These are phyloP conservation scores for Detonula confervacea DNA, from an alignment of 352 stramenopile species.

Conservation along the genomic window DNA sequence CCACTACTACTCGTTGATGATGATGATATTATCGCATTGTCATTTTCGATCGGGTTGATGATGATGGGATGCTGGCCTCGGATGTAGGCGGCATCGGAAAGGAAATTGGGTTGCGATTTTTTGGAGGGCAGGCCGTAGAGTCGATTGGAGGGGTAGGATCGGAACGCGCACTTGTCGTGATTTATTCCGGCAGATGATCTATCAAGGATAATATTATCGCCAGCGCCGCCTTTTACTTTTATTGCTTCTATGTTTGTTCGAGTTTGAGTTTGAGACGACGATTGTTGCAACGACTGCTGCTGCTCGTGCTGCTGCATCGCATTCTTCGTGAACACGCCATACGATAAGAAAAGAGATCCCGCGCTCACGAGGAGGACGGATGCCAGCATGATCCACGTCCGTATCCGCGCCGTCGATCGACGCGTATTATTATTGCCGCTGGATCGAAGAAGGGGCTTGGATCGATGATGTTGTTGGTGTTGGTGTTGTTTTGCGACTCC, in stretches of 20 bases:
- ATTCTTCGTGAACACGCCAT: not conserved
- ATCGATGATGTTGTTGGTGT: too few relatives aligned
- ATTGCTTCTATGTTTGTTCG: not conserved
- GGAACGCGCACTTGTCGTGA: conserved; percentile 64
- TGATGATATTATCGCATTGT: not conserved
- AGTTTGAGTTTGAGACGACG: not conserved
- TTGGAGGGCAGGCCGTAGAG: conserved; percentile 59
- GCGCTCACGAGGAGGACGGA: not conserved
- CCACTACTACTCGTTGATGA: not conserved
- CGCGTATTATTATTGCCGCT: too few relatives aligned
- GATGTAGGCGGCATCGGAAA: conserved; percentile 73
- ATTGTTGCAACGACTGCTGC: not conserved
- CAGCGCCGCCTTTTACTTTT: not conserved
- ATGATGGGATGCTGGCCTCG: conserved; percentile 72
- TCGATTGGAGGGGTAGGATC: conserved; percentile 70
- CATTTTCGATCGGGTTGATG: conserved; percentile 36
- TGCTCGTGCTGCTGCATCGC: not conserved
- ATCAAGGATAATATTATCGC: not conserved
- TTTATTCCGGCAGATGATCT: conserved; percentile 1
- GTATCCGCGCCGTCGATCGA: not conserved
- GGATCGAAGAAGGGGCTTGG: too few relatives aligned
- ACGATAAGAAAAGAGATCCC: not conserved
- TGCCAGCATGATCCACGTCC: not conserved
- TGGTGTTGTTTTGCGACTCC: too few relatives aligned
- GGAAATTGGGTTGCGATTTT: conserved; percentile 57